A percentile compares a stretch with the other conserved stretches of the same genome.
Evolutionary conservation across 345 rosid genomes (phyloP).

Genomic region (Moringa oleifera): DNA sequence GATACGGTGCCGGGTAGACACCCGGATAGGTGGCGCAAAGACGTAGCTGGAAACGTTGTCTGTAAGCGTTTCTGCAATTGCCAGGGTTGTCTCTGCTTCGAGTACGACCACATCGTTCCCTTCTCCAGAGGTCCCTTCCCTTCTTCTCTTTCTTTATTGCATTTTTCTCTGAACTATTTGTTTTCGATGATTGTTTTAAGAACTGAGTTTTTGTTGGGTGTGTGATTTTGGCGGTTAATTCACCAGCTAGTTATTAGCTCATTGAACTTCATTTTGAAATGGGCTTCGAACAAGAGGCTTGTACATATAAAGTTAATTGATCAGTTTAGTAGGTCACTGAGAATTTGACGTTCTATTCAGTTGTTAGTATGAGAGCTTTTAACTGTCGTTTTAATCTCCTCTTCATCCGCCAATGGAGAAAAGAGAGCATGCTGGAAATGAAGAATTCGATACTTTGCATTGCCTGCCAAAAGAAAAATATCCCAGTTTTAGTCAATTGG

Average conservation of each 20-base stretch:
- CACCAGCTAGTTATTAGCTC: no score
- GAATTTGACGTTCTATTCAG: neutral
- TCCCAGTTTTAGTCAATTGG: no score
- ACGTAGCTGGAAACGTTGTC: slow-evolving; percentile 82
- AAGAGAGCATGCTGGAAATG: no score
- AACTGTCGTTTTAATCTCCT: no score
- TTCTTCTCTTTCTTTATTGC: neutral
- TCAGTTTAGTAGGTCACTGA: neutral
- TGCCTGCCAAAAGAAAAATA: no score
- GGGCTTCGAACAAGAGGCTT: neutral
- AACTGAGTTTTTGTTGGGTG: neutral
- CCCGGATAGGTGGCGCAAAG: slow-evolving; percentile 96
- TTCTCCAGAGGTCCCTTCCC: slow-evolving; percentile 70
- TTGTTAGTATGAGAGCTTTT: neutral
- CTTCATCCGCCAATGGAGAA: no score
- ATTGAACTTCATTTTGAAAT: no score
- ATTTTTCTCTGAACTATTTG: neutral
- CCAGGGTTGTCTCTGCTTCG: slow-evolving; percentile 86
- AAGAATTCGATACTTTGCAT: no score
- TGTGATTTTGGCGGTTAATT: no score
- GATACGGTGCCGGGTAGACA: slow-evolving; percentile 76
- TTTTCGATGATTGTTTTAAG: neutral
- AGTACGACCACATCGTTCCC: slow-evolving; percentile 89
- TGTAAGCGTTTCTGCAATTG: slow-evolving; percentile 91
- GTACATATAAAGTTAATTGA: neutral